Percentiles rank a stretch among this genome's conserved stretches.
Evolutionary conservation across 306 rosid species (phyloP).

Genomic region (Boehmeria nivea): DNA sequence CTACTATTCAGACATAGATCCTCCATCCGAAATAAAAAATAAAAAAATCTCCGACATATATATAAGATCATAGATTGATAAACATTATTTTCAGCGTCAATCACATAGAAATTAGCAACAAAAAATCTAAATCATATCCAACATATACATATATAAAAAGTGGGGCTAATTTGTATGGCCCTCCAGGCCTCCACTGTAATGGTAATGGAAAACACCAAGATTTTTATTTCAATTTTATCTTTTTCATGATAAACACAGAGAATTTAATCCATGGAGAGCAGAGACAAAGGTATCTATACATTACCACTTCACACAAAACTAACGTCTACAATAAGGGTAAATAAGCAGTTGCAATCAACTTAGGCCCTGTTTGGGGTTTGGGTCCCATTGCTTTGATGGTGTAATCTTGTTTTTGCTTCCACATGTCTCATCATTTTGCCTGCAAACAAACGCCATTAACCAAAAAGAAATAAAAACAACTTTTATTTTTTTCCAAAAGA

Average conservation of each 20-base stretch:
- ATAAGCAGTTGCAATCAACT: conserved; percentile 4
- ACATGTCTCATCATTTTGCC: conserved; percentile 56
- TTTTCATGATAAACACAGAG: neutral
- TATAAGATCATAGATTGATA: too few species aligned
- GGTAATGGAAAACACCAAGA: neutral
- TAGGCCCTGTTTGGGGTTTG: conserved; percentile 26
- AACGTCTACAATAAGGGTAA: neutral
- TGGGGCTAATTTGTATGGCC: conserved; percentile 4
- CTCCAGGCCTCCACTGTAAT: neutral
- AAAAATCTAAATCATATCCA: neutral
- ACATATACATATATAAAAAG: neutral
- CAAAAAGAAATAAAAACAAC: neutral
- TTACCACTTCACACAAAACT: neutral
- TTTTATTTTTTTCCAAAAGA: neutral
- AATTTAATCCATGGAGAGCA: neutral
- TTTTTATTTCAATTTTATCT: neutral
- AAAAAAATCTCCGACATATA: too few species aligned
- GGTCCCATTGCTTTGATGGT: conserved; percentile 32
- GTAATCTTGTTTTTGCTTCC: conserved; percentile 29
- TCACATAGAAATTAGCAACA: neutral
- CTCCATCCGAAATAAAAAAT: too few species aligned
- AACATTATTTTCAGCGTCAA: neutral
- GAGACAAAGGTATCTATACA: neutral
- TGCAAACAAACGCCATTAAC: conserved; percentile 54
- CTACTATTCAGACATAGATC: too few species aligned